Conservation (phyloP, 768 basidiomycete species). For the Leccinum subgranulosum region DNA sequence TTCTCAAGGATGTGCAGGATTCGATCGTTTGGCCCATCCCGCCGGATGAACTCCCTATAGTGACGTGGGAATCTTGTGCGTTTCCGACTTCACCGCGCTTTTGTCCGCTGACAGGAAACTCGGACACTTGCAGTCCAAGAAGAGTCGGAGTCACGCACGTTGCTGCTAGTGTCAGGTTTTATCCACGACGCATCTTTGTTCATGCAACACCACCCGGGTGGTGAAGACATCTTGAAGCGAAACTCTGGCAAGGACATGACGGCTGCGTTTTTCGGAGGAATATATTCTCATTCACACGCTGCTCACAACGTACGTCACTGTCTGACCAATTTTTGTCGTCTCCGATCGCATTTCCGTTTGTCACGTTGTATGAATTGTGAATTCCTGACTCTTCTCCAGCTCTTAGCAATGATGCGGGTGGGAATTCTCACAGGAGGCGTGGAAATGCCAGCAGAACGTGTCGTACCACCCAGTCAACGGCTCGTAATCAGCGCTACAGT, state of each 20-base stretch:
- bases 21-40: slow-evolving; percentile 57
- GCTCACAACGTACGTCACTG: slow-evolving; percentile 62
- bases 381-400: slow-evolving; percentile 27
- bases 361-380: not conserved
- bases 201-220: slow-evolving; percentile 78
- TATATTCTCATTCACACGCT: slow-evolving; percentile 80
- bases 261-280: slow-evolving; percentile 80
- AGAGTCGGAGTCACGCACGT: slow-evolving; percentile 58
- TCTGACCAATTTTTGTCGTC: not conserved
- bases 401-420: slow-evolving; percentile 77
- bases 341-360: slow-evolving; percentile 6
- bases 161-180: slow-evolving; percentile 80
- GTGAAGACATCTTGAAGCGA: slow-evolving; percentile 51
- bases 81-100: slow-evolving; percentile 8
- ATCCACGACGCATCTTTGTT: slow-evolving; percentile 82
- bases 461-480: slow-evolving; percentile 45
- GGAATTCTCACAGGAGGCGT: slow-evolving; percentile 64
- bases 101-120: not conserved
- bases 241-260: slow-evolving; percentile 83
- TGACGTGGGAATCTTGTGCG: slow-evolving; percentile 81
- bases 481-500: slow-evolving; percentile 29
- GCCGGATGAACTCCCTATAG: slow-evolving; percentile 62
- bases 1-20: slow-evolving; percentile 62
- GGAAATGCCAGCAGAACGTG: slow-evolving; percentile 44
- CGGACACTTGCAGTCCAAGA: slow-evolving; percentile 48